Percentiles rank a stretch among this genome's conserved stretches.
Conservation (phyloP, 352 stramenopile genomes). For the Phytophthora foliorum region DNA sequence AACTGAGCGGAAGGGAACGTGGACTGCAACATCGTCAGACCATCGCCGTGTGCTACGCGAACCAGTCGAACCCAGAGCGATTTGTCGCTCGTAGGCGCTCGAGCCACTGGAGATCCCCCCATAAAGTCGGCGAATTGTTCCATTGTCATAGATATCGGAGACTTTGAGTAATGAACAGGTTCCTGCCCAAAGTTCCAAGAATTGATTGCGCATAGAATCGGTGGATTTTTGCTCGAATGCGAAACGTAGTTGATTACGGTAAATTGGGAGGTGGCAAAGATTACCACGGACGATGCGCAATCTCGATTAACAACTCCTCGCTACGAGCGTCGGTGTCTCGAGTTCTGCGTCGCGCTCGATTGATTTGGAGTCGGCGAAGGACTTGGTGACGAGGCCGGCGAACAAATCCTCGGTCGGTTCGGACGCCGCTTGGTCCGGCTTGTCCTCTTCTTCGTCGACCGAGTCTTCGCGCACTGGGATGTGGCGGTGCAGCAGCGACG, state of each 20-base stretch:
- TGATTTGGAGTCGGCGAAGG: slow-evolving; percentile 17
- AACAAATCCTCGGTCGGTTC: slow-evolving; percentile 42
- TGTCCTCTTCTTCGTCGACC: slow-evolving; percentile 31
- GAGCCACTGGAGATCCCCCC: slow-evolving; percentile 22
- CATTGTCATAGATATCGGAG: slow-evolving; percentile 3
- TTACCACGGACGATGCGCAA: too few species aligned
- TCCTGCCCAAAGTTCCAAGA: too few species aligned
- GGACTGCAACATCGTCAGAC: slow-evolving; percentile 3
- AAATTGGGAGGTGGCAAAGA: slow-evolving; percentile 3
- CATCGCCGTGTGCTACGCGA: slow-evolving; percentile 2
- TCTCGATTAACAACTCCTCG: slow-evolving; percentile 28
- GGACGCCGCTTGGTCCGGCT: slow-evolving; percentile 13
- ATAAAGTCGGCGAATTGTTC: slow-evolving; percentile 33
- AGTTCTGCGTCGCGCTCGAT: slow-evolving; percentile 4
- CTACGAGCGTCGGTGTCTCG: slow-evolving; percentile 1
- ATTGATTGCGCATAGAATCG: too few species aligned
- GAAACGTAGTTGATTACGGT: slow-evolving; percentile 11
- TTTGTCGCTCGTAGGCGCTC: slow-evolving; percentile 15
- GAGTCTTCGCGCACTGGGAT: slow-evolving; percentile 1
- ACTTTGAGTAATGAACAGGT: slow-evolving; percentile 22
- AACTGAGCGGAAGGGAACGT: slow-evolving; percentile 13
- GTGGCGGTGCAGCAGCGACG: not conserved
- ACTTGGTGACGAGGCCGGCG: slow-evolving; percentile 47
- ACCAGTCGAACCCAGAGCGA: slow-evolving; percentile 29
- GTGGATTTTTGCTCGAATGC: slow-evolving; percentile 33